Evolutionary conservation across 352 stramenopile genomes (phyloP).

Genomic region (Albugo candida): DNA sequence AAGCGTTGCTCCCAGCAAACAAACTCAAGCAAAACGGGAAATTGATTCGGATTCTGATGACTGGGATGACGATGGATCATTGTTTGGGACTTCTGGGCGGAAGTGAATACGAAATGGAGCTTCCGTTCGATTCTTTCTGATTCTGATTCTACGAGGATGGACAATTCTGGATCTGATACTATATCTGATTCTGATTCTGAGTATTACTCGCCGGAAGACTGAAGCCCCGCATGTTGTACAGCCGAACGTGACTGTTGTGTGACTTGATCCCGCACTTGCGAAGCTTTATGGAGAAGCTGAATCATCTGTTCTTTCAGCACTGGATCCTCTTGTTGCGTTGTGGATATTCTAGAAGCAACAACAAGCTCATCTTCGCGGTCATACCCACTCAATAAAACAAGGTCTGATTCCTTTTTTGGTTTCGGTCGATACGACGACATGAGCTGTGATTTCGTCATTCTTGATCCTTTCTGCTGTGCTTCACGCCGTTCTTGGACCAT

Average conservation of each 20-base stretch:
- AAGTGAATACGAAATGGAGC: too few species aligned
- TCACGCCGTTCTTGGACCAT: slow-evolving; percentile 72
- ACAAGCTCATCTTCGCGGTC: slow-evolving; percentile 23
- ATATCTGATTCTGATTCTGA: too few species aligned
- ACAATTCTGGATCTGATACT: too few species aligned
- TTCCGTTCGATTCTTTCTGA: too few species aligned
- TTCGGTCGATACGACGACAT: slow-evolving; percentile 12
- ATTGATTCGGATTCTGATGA: too few species aligned
- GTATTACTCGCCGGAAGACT: slow-evolving; percentile 57
- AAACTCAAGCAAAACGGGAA: too few species aligned
- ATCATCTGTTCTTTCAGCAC: slow-evolving; percentile 76
- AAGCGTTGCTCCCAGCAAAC: too few species aligned
- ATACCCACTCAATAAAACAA: slow-evolving; percentile 52
- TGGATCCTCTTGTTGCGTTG: slow-evolving; percentile 32
- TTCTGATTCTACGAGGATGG: too few species aligned
- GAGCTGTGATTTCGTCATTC: slow-evolving; percentile 25
- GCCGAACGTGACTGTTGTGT: slow-evolving; percentile 32
- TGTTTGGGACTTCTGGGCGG: too few species aligned
- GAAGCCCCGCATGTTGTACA: slow-evolving; percentile 32
- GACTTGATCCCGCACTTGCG: slow-evolving; percentile 56
- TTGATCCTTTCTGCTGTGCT: slow-evolving; percentile 12
- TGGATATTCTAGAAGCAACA: slow-evolving; percentile 4
- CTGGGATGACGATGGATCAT: too few species aligned
- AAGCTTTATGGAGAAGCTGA: slow-evolving; percentile 64
- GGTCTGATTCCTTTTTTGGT: slow-evolving; percentile 24